These are phyloP conservation scores for Rhizophagus sp. DNA, from an alignment of 192 early-diverging fungal species.

Conservation along the genomic window DNA sequence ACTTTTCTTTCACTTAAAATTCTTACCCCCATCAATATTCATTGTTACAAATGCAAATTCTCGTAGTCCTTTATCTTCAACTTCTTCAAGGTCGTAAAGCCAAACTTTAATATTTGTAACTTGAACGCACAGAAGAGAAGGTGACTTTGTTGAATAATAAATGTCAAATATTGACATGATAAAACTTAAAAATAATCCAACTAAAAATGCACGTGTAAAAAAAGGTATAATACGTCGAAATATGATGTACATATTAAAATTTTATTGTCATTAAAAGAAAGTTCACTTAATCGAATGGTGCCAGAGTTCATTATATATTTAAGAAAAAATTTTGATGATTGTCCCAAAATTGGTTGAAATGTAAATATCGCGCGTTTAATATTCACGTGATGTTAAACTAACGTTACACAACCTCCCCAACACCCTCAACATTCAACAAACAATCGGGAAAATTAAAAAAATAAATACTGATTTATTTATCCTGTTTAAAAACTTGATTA, in stretches of 20 bases:
- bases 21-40: neutral
- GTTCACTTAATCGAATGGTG: neutral
- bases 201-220: neutral
- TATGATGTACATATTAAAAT: neutral
- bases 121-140: neutral
- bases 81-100: neutral
- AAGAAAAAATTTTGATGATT: no score
- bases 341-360: no score
- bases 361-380: no score
- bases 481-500: no score
- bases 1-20: neutral
- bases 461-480: no score
- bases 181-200: neutral
- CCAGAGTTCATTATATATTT: no score
- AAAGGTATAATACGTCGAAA: neutral
- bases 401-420: no score
- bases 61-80: neutral
- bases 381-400: no score
- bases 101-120: neutral
- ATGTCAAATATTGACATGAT: neutral
- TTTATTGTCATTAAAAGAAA: neutral
- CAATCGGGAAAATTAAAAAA: no score
- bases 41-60: neutral
- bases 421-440: no score
- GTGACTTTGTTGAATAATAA: neutral